These are phyloP conservation scores for Brettanomyces anomalus DNA, from an alignment of 805 yeast genomes.

Conservation along the genomic window DNA sequence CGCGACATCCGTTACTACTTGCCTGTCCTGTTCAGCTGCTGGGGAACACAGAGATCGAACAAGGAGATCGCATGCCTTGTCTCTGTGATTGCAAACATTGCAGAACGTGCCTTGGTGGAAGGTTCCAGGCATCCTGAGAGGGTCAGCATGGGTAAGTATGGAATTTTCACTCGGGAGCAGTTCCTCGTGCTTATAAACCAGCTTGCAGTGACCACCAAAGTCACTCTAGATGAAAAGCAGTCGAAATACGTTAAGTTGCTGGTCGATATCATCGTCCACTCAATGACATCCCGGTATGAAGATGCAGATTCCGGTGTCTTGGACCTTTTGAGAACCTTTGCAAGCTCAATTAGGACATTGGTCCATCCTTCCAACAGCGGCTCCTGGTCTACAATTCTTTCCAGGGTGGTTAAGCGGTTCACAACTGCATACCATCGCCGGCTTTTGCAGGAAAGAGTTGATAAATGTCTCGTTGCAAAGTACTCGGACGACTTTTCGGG, in stretches of 20 bases:
- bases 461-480: conserved; percentile 14
- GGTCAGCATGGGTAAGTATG: conserved; percentile 39
- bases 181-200: conserved; percentile 51
- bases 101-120: conserved; percentile 36
- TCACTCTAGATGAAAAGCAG: conserved; percentile 16
- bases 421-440: conserved; percentile 55
- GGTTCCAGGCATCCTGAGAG: conserved; percentile 23
- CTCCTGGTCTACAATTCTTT: conserved; percentile 68
- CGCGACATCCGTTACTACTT: conserved; percentile 38
- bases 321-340: conserved; percentile 41
- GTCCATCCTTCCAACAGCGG: conserved; percentile 93
- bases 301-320: conserved; percentile 37
- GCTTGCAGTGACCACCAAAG: conserved; percentile 25
- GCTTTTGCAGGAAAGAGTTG: conserved; percentile 38
- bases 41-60: conserved; percentile 47
- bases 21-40: conserved; percentile 61
- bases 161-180: conserved; percentile 58
- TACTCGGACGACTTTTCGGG: conserved; percentile 16
- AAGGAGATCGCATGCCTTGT: conserved; percentile 54
- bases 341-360: conserved; percentile 70
- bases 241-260: conserved; percentile 19
- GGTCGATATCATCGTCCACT: conserved; percentile 44
- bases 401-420: conserved; percentile 55
- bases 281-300: conserved; percentile 44
- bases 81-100: conserved; percentile 52